These are phyloP conservation scores for Coniferiporia sulphurascens DNA, from an alignment of 1,284 basidiomycete genomes.

Conservation along the genomic window DNA sequence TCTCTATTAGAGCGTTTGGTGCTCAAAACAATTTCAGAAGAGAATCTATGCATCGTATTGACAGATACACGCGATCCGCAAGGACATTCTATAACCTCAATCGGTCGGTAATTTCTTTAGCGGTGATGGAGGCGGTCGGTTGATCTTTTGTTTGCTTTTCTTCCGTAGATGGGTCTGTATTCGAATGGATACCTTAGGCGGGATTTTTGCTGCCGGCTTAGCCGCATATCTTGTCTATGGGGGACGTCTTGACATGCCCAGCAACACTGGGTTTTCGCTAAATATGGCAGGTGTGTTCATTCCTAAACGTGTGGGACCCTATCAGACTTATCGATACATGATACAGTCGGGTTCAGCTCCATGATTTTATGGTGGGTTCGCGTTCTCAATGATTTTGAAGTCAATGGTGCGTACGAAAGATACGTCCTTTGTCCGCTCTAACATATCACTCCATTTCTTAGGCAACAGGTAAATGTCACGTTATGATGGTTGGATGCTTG, in stretches of 20 bases:
- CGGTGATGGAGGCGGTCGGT: constrained; percentile 1
- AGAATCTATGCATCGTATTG: constrained; percentile 43
- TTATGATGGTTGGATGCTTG: background rate
- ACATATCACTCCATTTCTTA: constrained; percentile 16
- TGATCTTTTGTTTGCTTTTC: constrained; percentile 22
- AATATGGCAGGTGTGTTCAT: constrained; percentile 39
- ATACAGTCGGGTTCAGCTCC: constrained; percentile 45
- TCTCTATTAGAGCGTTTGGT: constrained; percentile 58
- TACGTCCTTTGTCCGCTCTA: background rate
- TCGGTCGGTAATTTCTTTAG: constrained; percentile 28
- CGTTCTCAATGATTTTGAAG: constrained; percentile 53
- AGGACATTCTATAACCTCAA: constrained; percentile 53
- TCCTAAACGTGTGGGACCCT: background rate
- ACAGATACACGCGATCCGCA: constrained; percentile 42
- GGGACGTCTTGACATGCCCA: constrained; percentile 31
- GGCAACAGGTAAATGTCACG: constrained; percentile 41
- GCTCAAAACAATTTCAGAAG: constrained; percentile 43
- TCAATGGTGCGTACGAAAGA: constrained; percentile 37
- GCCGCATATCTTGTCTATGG: constrained; percentile 30
- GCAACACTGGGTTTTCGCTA: constrained; percentile 51
- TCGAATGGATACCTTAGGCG: constrained; percentile 47
- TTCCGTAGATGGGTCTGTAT: constrained; percentile 49
- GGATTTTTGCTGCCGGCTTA: constrained; percentile 46
- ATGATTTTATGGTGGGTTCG: constrained; percentile 53
- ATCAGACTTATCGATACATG: background rate